Evolutionary conservation across 1,139 yeast genomes (phyloP), one percentile per base, ranked within the genome.

Genomic region (Sugiyamaella neomexicana): DNA sequence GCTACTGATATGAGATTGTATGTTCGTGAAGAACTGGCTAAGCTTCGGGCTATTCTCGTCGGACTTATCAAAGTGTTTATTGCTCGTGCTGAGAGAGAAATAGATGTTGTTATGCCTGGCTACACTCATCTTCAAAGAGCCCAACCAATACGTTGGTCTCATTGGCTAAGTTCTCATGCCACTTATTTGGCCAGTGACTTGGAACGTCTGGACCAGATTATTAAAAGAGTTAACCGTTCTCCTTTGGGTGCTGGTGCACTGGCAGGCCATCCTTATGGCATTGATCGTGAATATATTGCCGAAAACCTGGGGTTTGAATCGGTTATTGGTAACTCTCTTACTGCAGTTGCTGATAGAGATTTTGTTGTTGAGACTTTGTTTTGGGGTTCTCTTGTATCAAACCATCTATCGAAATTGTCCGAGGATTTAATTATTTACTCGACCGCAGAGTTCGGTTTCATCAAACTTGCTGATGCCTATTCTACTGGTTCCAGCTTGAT

Each of bases 131-230:
- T 93, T 71, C 99, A 93, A 78, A 86, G 97, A 70, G 99, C 99
- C 2, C 99, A 93, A 73, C 99, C 99, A 23, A 93, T 93, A 68
- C 83, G 99, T 75, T 93, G 99, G 99, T 79, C 98, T 1, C 99
- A 93, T 71, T 91, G 97, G 97, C 77, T 93, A 62, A 83, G 95
- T 61, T 85, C 90, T 66, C 93, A 93, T 68, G 98, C 97, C 41
- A 93, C 98, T 2, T 93, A 90, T 71, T 86, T 95, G 71, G 81
- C 91, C 12, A 91, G 89, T 68, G 99, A 93, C 69, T 83, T 86
- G 73, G 82, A 88, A 68, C 82, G 99, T 69, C 79, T 95, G 65
- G 75, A 80, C 62, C 95, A 93, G 73, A 80, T 93, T 52, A 80
- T 86, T 62, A 84, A 77, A 58, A 83, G 99, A 72, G 84, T 90